Conservation (phyloP, 139 green algal species). For the Gonium pectorale region DNA sequence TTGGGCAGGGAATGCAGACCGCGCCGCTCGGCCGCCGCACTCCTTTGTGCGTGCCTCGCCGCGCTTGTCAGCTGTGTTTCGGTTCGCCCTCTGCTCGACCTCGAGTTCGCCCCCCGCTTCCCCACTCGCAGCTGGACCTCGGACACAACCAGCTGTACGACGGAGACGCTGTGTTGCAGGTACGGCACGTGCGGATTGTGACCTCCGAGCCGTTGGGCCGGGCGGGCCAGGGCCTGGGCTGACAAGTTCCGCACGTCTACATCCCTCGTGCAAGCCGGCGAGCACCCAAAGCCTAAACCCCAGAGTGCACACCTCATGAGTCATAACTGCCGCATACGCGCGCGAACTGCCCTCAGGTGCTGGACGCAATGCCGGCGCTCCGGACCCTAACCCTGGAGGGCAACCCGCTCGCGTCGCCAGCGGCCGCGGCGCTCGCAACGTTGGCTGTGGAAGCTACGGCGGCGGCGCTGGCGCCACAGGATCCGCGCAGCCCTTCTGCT, state of each 20-base stretch:
- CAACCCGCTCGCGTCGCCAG: not conserved
- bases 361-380: not conserved
- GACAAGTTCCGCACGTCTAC: too few species aligned
- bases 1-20: too few species aligned
- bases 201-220: too few species aligned
- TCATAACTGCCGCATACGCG: not conserved
- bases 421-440: not conserved
- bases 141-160: constrained; percentile 35
- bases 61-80: not conserved
- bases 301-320: too few species aligned
- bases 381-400: constrained; percentile 16
- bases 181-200: not conserved
- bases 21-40: too few species aligned
- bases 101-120: not conserved
- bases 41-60: not conserved
- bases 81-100: not conserved
- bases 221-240: too few species aligned
- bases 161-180: constrained; percentile 22
- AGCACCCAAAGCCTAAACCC: too few species aligned
- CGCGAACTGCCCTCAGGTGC: not conserved
- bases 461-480: too few species aligned
- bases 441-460: not conserved
- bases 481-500: too few species aligned
- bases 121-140: constrained; percentile 27
- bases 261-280: too few species aligned